Conservation (phyloP, 208 protist species). For the Trypanosoma avium region DNA sequence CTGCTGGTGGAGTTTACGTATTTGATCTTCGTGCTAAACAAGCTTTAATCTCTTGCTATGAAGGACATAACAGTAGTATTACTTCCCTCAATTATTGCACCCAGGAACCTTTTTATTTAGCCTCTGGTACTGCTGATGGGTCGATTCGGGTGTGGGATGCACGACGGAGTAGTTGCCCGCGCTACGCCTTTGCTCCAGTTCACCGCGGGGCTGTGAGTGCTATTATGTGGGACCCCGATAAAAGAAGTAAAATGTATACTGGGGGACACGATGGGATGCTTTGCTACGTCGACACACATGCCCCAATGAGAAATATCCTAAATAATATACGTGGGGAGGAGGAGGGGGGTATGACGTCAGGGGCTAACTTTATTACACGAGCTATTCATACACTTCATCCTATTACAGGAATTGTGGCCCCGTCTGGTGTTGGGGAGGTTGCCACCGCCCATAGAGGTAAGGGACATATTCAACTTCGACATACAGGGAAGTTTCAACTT, state of each 20-base stretch:
- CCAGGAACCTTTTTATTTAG: constrained; percentile 80
- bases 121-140: constrained; percentile 62
- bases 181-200: constrained; percentile 68
- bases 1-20: constrained; percentile 39
- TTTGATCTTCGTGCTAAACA: constrained; percentile 80
- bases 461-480: constrained; percentile 78
- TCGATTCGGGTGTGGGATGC: constrained; percentile 76
- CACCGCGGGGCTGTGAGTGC: constrained; percentile 58
- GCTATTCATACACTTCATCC: constrained; percentile 61
- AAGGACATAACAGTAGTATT: constrained; percentile 50
- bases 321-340: constrained; percentile 17
- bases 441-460: constrained; percentile 59
- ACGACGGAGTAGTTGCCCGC: constrained; percentile 44
- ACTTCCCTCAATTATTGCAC: constrained; percentile 69
- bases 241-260: constrained; percentile 73
- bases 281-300: constrained; percentile 75
- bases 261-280: constrained; percentile 73
- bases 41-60: constrained; percentile 59
- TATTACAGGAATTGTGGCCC: constrained; percentile 63
- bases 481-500: constrained; percentile 57
- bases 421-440: constrained; percentile 38
- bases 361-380: constrained; percentile 43
- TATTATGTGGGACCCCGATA: constrained; percentile 67
- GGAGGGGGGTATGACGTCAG: constrained; percentile 17
- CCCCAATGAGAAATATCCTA: constrained; percentile 27